Percentiles rank a stretch among this genome's conserved stretches.
Conservation (phyloP, 2,329 filamentous ascomycete genomes). For the Fonsecaea pedrosoi region DNA sequence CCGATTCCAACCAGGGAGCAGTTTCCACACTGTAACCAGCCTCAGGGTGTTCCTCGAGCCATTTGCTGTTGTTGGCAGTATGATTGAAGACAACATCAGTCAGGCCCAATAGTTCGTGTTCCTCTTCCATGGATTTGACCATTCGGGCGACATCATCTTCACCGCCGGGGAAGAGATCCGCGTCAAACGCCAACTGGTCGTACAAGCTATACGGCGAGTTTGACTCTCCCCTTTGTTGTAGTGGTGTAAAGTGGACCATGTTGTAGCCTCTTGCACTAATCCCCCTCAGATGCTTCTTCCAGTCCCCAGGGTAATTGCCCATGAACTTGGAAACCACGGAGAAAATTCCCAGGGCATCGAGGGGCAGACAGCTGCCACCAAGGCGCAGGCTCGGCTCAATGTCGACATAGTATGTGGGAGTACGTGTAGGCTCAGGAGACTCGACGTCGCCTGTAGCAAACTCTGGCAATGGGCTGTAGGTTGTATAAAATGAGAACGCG, state of each 20-base stretch:
- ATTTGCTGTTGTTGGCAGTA: slow-evolving; percentile 92
- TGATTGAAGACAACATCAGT: slow-evolving; percentile 99
- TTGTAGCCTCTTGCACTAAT: slow-evolving; percentile 95
- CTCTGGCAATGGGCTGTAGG: slow-evolving; percentile 83
- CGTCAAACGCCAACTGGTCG: slow-evolving; percentile 88
- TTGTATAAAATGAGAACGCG: slow-evolving; percentile 92
- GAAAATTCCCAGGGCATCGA: slow-evolving; percentile 88
- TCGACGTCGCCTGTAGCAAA: slow-evolving; percentile 67
- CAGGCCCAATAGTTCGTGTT: slow-evolving; percentile 83
- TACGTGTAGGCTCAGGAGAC: slow-evolving; percentile 66
- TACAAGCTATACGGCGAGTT: slow-evolving; percentile 98
- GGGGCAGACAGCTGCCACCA: slow-evolving; percentile 74
- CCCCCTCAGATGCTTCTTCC: slow-evolving; percentile 85
- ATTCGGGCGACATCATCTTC: slow-evolving; percentile 80
- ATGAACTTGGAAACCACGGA: slow-evolving; percentile 98
- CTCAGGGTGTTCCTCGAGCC: slow-evolving; percentile 93
- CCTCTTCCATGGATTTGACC: slow-evolving; percentile 79
- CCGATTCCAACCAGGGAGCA: slow-evolving; percentile 73
- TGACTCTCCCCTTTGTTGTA: slow-evolving; percentile 85
- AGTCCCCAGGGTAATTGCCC: slow-evolving; percentile 87
- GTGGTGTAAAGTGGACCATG: slow-evolving; percentile 97
- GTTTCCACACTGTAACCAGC: slow-evolving; percentile 93
- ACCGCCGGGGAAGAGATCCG: slow-evolving; percentile 79
- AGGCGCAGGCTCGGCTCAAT: slow-evolving; percentile 82
- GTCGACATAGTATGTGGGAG: slow-evolving; percentile 88